phyloP scores from a whole-genome alignment of 495 filamentous ascomycete genomes.

The Tuber calosporum region DNA sequence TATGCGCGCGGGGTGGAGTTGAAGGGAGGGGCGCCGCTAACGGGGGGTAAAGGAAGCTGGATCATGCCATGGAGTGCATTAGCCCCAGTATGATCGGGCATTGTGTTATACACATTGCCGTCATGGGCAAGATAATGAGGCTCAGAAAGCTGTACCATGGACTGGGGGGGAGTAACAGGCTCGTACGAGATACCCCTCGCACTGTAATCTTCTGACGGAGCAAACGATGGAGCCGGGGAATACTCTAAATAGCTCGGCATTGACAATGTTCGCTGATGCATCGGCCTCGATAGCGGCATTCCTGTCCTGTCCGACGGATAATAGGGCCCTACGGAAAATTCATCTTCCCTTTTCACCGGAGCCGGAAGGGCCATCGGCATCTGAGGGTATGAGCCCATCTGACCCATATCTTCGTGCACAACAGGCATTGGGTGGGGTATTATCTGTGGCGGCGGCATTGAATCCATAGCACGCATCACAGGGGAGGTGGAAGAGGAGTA shows the following conservation, averaged over 20 bases:
- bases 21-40: slow-evolving; percentile 69
- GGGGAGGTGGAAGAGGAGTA: slow-evolving; percentile 60
- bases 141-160: slow-evolving; percentile 68
- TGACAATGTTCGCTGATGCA: slow-evolving; percentile 85
- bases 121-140: slow-evolving; percentile 97
- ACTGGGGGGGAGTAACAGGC: slow-evolving; percentile 90
- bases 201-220: slow-evolving; percentile 97
- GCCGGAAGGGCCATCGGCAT: slow-evolving; percentile 51
- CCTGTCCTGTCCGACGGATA: slow-evolving; percentile 36
- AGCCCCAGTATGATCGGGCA: slow-evolving; percentile 62
- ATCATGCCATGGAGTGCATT: slow-evolving; percentile 57
- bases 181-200: slow-evolving; percentile 93
- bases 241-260: slow-evolving; percentile 98
- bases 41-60: slow-evolving; percentile 74
- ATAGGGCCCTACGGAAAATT: slow-evolving; percentile 35
- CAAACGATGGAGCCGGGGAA: slow-evolving; percentile 93
- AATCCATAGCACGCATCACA: slow-evolving; percentile 77
- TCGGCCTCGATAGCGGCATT: slow-evolving; percentile 42
- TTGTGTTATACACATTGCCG: slow-evolving; percentile 89
- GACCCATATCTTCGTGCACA: slow-evolving; percentile 70
- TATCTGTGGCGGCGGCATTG: slow-evolving; percentile 67
- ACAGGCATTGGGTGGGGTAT: slow-evolving; percentile 66
- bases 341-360: slow-evolving; percentile 40
- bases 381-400: slow-evolving; percentile 64
- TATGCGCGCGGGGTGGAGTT: slow-evolving; percentile 60